phyloP scores from a whole-genome alignment of 2,329 filamentous ascomycete species.

The Aphanoascus verrucosus region DNA sequence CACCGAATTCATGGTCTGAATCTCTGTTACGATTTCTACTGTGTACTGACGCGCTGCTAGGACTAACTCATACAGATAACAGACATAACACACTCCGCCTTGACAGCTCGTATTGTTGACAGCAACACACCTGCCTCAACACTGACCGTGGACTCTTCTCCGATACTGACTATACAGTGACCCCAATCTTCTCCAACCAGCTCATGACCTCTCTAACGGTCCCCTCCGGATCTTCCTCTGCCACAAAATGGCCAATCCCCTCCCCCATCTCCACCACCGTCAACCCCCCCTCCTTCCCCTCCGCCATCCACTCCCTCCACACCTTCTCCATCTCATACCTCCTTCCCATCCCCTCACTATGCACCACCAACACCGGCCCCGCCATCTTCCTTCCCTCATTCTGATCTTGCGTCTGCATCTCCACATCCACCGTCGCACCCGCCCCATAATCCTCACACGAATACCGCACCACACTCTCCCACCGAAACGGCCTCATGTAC shows the following conservation, averaged over 20 bases:
- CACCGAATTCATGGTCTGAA: too few species aligned
- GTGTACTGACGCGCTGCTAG: too few species aligned
- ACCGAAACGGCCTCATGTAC: constrained; percentile 36
- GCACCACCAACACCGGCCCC: constrained; percentile 37
- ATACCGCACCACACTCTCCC: constrained; percentile 33
- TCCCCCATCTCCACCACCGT: constrained; percentile 28
- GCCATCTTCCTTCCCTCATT: constrained; percentile 35
- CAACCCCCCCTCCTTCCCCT: constrained; percentile 21
- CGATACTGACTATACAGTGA: background rate
- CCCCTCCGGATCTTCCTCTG: constrained; percentile 36
- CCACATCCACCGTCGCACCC: constrained; percentile 34
- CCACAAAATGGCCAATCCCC: constrained; percentile 36
- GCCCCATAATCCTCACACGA: constrained; percentile 41
- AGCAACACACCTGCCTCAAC: too few species aligned
- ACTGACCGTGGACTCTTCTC: too few species aligned
- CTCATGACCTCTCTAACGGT: constrained; percentile 15
- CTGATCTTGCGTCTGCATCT: constrained; percentile 39
- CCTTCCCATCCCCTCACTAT: constrained; percentile 36
- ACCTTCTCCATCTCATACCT: constrained; percentile 34
- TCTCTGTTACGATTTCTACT: too few species aligned
- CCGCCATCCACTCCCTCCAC: constrained; percentile 39
- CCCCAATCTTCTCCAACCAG: constrained; percentile 1
- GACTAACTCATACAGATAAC: too few species aligned
- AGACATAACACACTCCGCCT: too few species aligned
- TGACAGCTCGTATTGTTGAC: too few species aligned